Evolutionary conservation across 768 basidiomycete species (phyloP).

Genomic region (Amanita jacksonii): DNA sequence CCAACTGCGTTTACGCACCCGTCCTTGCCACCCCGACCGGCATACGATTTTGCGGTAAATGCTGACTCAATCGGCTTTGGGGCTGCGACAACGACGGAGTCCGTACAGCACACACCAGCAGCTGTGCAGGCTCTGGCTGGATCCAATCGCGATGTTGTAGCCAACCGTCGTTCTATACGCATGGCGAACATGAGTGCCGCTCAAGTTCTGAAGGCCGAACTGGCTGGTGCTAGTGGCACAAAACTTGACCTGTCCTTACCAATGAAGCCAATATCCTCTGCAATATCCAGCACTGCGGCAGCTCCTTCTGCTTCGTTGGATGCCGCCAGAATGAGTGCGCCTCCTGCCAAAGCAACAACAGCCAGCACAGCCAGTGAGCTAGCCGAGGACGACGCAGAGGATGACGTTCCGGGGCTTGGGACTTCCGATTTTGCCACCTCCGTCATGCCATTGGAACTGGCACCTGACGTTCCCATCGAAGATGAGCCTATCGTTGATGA

Average conservation of each 20-base stretch:
- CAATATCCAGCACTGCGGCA: conserved; percentile 14
- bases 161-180: conserved; percentile 82
- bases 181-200: conserved; percentile 97
- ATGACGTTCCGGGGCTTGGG: conserved; percentile 33
- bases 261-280: conserved; percentile 24
- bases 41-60: conserved; percentile 61
- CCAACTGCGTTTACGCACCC: conserved; percentile 41
- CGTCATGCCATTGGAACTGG: conserved; percentile 4
- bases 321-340: conserved; percentile 19
- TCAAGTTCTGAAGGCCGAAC: conserved; percentile 85
- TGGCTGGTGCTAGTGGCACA: conserved; percentile 48
- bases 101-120: conserved; percentile 44
- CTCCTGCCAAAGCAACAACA: conserved; percentile 6
- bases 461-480: conserved; percentile 19
- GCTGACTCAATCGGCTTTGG: conserved; percentile 75
- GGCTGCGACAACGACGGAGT: conserved; percentile 48
- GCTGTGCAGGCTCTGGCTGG: conserved; percentile 71
- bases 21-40: conserved; percentile 56
- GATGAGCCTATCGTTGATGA: conserved; percentile 13
- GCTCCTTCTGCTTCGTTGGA: conserved; percentile 21
- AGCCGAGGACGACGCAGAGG: conserved; percentile 17
- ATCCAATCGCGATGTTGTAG: conserved; percentile 85
- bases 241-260: conserved; percentile 32
- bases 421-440: conserved; percentile 7
- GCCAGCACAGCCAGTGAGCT: neutral